phyloP scores from a whole-genome alignment of 2,329 filamentous ascomycete species.

The Escovopsis sp. region DNA sequence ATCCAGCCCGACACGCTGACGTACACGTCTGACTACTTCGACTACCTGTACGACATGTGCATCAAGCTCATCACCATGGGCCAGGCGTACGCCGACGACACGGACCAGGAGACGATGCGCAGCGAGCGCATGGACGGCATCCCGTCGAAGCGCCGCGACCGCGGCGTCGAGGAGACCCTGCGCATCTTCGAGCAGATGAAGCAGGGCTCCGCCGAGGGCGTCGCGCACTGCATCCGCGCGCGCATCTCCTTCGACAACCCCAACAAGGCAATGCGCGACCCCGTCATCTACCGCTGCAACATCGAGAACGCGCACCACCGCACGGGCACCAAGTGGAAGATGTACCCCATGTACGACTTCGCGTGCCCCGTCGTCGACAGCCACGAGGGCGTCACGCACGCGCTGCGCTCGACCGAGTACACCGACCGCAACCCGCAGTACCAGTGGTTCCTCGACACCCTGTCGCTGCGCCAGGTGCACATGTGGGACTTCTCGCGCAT shows the following conservation, averaged over 20 bases:
- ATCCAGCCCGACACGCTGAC: slow-evolving; percentile 77
- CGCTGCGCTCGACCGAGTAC: slow-evolving; percentile 73
- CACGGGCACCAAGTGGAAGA: slow-evolving; percentile 67
- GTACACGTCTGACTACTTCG: slow-evolving; percentile 92
- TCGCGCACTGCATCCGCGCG: slow-evolving; percentile 81
- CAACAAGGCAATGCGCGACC: slow-evolving; percentile 92
- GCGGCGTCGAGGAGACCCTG: slow-evolving; percentile 68
- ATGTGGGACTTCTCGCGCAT: slow-evolving; percentile 78
- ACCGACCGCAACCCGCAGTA: slow-evolving; percentile 78
- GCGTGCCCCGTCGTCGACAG: slow-evolving; percentile 71
- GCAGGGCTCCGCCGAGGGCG: slow-evolving; percentile 61
- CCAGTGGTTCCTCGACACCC: slow-evolving; percentile 67
- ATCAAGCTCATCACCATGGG: slow-evolving; percentile 75
- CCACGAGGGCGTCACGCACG: slow-evolving; percentile 70
- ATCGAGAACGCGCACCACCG: slow-evolving; percentile 53
- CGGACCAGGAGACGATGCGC: slow-evolving; percentile 76
- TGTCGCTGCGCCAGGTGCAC: slow-evolving; percentile 61
- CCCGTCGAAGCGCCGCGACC: slow-evolving; percentile 66
- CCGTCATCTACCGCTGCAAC: slow-evolving; percentile 94
- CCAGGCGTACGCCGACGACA: slow-evolving; percentile 89
- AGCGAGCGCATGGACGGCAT: slow-evolving; percentile 73
- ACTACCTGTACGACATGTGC: slow-evolving; percentile 76
- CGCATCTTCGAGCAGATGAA: slow-evolving; percentile 90
- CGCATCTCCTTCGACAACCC: slow-evolving; percentile 85
- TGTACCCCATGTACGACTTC: slow-evolving; percentile 80